phyloP scores from a whole-genome alignment of 352 stramenopile species.

The Aphanomyces astaci region DNA sequence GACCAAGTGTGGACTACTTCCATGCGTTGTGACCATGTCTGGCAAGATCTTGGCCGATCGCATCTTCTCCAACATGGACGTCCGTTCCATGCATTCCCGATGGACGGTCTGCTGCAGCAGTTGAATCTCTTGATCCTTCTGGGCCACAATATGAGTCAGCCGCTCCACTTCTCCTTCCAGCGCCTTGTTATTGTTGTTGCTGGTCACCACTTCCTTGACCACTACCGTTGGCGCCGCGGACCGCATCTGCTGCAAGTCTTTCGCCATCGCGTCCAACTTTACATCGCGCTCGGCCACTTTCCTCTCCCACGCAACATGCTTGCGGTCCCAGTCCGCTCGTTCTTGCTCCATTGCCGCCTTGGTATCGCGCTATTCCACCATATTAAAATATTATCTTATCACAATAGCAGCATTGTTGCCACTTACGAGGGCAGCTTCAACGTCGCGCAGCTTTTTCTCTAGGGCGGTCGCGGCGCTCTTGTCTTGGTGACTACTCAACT shows the following conservation, averaged over 20 bases:
- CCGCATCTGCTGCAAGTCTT: not conserved
- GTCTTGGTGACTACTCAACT: slow-evolving; percentile 10
- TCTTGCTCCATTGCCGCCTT: not conserved
- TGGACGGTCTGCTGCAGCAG: slow-evolving; percentile 76
- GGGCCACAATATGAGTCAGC: slow-evolving; percentile 26
- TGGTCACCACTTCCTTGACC: not conserved
- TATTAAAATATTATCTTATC: no score
- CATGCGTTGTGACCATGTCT: slow-evolving; percentile 29
- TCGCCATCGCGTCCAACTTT: not conserved
- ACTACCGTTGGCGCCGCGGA: not conserved
- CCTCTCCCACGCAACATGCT: slow-evolving; percentile 8
- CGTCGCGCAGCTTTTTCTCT: slow-evolving; percentile 18
- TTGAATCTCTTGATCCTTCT: slow-evolving; percentile 46
- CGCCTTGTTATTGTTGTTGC: not conserved
- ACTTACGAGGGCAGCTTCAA: slow-evolving; percentile 18
- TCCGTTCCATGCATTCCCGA: slow-evolving; percentile 72
- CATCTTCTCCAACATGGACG: slow-evolving; percentile 66
- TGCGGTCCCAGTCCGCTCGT: not conserved
- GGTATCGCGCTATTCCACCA: no score
- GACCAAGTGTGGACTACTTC: slow-evolving; percentile 9
- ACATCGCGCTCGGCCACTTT: not conserved
- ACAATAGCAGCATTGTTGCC: no score
- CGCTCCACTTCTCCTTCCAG: slow-evolving; percentile 21
- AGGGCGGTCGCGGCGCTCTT: slow-evolving; percentile 5
- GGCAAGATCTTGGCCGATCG: slow-evolving; percentile 56